These are phyloP conservation scores for Naganishia friedmannii DNA, from an alignment of 768 basidiomycete species.

Conservation along the genomic window DNA sequence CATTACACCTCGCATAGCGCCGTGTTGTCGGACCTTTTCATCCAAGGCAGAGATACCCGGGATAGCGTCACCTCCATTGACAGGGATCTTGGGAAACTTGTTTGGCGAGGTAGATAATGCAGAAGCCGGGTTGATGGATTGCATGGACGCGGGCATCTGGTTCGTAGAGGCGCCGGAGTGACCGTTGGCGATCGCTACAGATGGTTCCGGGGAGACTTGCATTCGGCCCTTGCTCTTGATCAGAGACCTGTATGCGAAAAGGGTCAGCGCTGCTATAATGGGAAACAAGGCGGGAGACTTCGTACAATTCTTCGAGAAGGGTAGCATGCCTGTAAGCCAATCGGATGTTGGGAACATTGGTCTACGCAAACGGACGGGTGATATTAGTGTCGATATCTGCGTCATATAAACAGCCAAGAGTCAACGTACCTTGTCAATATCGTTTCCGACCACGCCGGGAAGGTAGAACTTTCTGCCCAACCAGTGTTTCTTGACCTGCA, in stretches of 20 bases:
- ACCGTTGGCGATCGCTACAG: slow-evolving; percentile 9
- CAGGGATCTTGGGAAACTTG: slow-evolving; percentile 33
- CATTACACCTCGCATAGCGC: slow-evolving; percentile 3
- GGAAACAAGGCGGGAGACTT: neutral
- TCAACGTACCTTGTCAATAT: slow-evolving; percentile 77
- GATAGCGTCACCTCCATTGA: slow-evolving; percentile 26
- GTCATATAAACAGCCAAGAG: neutral
- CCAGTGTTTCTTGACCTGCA: slow-evolving; percentile 80
- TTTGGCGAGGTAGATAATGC: slow-evolving; percentile 39
- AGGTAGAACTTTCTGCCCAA: slow-evolving; percentile 90
- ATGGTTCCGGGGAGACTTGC: slow-evolving; percentile 10
- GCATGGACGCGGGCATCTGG: slow-evolving; percentile 18
- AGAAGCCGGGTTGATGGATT: slow-evolving; percentile 33
- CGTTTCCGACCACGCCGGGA: slow-evolving; percentile 87
- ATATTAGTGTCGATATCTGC: neutral
- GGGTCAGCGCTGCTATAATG: neutral
- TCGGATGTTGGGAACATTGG: slow-evolving; percentile 92
- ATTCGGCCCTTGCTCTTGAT: slow-evolving; percentile 33
- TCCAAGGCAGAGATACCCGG: slow-evolving; percentile 37
- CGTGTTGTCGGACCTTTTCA: slow-evolving; percentile 37
- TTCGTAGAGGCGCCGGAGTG: slow-evolving; percentile 9
- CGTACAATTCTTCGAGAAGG: slow-evolving; percentile 71
- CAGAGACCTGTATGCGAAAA: slow-evolving; percentile 20
- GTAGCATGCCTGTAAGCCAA: slow-evolving; percentile 89
- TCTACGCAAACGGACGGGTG: slow-evolving; percentile 56